Evolutionary conservation across 2,329 filamentous ascomycete genomes (phyloP).

Genomic region (Ophiostoma triangulosporum): DNA sequence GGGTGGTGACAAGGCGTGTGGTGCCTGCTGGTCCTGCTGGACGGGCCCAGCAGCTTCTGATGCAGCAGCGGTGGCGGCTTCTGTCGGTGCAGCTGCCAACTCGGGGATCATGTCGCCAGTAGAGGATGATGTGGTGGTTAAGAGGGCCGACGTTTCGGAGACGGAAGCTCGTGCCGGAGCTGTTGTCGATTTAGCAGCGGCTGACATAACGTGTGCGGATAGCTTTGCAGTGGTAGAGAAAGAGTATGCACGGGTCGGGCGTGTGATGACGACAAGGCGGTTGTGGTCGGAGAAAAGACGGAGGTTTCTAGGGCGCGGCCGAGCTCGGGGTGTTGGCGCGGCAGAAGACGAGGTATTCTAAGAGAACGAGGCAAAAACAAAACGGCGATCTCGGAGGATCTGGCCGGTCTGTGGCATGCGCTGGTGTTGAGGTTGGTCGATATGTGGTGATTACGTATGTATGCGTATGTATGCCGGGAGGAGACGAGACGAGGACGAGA

Average conservation of each 20-base stretch:
- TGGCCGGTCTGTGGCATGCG: background rate
- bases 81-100: background rate
- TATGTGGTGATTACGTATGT: too few relatives aligned
- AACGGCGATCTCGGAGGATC: background rate
- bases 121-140: background rate
- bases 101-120: background rate
- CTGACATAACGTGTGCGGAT: background rate
- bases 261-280: background rate
- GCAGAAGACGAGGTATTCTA: background rate
- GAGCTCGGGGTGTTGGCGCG: background rate
- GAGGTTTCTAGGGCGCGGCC: background rate
- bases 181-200: background rate
- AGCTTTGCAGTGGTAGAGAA: background rate
- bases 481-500: too few relatives aligned
- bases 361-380: background rate
- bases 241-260: background rate
- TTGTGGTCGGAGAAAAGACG: background rate
- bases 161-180: background rate
- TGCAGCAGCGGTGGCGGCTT: background rate
- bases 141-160: background rate
- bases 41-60: background rate
- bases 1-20: background rate
- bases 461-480: too few relatives aligned
- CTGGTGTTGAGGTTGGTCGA: background rate
- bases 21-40: background rate